Base-by-base conservation (phyloP, 352 stramenopile genomes). In the Phytophthora rubi region DNA sequence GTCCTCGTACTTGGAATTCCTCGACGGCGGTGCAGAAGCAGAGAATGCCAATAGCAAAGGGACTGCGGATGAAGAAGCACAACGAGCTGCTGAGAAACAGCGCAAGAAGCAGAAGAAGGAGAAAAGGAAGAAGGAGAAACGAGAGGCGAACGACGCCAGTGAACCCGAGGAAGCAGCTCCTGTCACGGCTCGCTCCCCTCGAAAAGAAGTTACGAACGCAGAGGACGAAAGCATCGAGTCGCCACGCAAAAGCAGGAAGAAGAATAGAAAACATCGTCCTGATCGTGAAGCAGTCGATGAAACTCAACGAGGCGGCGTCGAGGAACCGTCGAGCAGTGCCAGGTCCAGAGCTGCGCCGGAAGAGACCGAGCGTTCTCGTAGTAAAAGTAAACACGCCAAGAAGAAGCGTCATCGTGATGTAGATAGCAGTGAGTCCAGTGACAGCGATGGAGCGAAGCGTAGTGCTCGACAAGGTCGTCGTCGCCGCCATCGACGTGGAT, bases 1-100 rank as follows among this genome's bases (percentile, higher is more conserved):
- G 30, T 91, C 86, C 7, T 94, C 86, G 6, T 93, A 94, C 56
- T 81, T 96, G 60, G 88, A 94, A 68, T 94, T 96, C 47, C 75
- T 94, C 1, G 86, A 92, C 54, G 70, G 78, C 9, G 37, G 32
- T 6, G 51, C 54, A 28, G 55, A 73, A 16, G 30, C 33, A 10
- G 71, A 70, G 4, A 70, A 61, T 63, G 21, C 23, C 7, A 57
- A 42, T 6, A 58, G 62, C 5, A 65, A 44, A 15, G 68, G 21
- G 12, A 70, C 28, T 28, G 45, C 45, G 2, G 56, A 39, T 28
- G 70, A 73, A 10, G 78, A 81, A 8, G 23, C 60, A 21, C 73
- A 83, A 45, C 80, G 54, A 37, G 72, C 73, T 35, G 59, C 68
- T 28, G 85, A 92, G 49, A 83, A 80, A 52, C 75, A 81, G 59